Conservation (phyloP, 2,329 filamentous ascomycete genomes). For the Paraphaeosphaeria minitans region DNA sequence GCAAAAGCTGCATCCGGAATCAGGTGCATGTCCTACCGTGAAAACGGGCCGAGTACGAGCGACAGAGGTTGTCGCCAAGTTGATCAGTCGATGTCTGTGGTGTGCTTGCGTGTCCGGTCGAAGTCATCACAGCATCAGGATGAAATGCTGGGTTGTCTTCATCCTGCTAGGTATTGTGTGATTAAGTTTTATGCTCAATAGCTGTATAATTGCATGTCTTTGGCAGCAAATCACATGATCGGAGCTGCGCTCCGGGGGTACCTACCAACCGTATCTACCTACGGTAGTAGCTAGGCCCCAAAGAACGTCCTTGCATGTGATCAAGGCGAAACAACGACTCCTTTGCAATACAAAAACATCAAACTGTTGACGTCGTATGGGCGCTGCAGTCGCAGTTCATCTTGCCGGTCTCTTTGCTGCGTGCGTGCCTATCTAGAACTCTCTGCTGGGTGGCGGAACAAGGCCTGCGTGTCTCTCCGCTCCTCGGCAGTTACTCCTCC, state of each 20-base stretch:
- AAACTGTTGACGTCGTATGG: neutral
- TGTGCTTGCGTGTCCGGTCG: neutral
- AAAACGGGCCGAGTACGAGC: neutral
- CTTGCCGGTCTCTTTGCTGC: neutral
- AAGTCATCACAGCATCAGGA: no score
- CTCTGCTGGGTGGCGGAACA: neutral
- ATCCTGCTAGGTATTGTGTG: no score
- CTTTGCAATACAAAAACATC: no score
- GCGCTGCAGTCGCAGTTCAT: neutral
- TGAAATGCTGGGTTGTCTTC: no score
- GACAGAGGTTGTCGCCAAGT: neutral
- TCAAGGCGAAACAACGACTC: no score
- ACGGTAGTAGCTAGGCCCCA: no score
- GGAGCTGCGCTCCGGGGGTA: no score
- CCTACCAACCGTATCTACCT: no score
- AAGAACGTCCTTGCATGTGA: no score
- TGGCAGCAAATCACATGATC: no score
- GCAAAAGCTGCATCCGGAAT: neutral
- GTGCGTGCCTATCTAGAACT: neutral
- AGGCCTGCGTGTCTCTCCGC: neutral
- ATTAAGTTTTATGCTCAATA: no score
- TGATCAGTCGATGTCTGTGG: neutral
- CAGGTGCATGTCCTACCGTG: neutral
- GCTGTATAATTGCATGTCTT: no score
- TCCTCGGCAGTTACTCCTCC: conserved; percentile 9